phyloP scores from a whole-genome alignment of 306 rosid species.

The Styphnolobium japonicum region DNA sequence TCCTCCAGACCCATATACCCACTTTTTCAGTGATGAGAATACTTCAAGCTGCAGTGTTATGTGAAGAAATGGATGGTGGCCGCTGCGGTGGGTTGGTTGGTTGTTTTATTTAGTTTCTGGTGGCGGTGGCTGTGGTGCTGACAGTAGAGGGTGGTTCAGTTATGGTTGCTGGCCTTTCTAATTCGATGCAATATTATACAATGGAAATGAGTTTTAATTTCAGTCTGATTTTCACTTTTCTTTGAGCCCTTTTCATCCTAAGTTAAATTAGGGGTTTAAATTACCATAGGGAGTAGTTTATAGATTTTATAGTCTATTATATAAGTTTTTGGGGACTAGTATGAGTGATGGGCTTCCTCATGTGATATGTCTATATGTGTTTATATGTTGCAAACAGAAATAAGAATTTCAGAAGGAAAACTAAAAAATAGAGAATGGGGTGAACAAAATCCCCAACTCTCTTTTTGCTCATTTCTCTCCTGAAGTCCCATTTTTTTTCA shows the following conservation, averaged over 20 bases:
- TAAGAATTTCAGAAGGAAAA: constrained; percentile 9
- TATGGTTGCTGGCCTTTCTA: background rate
- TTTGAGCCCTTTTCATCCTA: constrained; percentile 16
- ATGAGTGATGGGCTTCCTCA: background rate
- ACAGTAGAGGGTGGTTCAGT: constrained; percentile 20
- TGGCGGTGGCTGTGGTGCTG: background rate
- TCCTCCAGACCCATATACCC: constrained; percentile 54
- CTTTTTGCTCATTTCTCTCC: constrained; percentile 20
- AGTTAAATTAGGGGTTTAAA: constrained; percentile 34
- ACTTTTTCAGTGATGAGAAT: constrained; percentile 83
- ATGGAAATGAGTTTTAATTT: constrained; percentile 41
- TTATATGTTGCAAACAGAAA: constrained; percentile 56
- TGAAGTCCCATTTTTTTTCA: background rate
- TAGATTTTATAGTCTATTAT: constrained; percentile 31
- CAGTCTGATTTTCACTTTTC: constrained; percentile 27
- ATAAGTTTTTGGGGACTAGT: constrained; percentile 25
- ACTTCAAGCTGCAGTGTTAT: constrained; percentile 83
- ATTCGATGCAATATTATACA: constrained; percentile 40
- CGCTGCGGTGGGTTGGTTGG: background rate
- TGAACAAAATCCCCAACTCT: constrained; percentile 4
- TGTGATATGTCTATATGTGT: constrained; percentile 50
- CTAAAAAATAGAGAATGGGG: background rate
- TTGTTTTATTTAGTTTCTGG: no score
- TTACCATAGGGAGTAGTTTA: constrained; percentile 40
- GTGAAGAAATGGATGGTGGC: constrained; percentile 42